A percentile compares a stretch with the other conserved stretches of the same genome.
Conservation (phyloP, 495 filamentous ascomycete genomes). For the Lophiostoma macrostomum region DNA sequence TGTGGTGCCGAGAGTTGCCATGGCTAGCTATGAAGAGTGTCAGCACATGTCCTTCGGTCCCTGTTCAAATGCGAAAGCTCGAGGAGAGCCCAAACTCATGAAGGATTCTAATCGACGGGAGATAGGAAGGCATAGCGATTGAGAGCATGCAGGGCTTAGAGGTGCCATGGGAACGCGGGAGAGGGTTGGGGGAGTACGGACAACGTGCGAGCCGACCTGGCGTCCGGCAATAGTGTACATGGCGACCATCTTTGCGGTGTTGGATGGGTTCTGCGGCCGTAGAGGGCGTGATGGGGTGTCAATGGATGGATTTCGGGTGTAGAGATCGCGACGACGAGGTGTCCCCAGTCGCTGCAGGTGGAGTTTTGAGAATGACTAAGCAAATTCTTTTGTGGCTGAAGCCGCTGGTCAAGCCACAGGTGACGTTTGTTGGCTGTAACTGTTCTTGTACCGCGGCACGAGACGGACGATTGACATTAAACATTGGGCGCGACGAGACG, state of each 20-base stretch:
- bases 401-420: not conserved
- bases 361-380: constrained; percentile 20
- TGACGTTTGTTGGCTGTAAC: not conserved
- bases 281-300: constrained; percentile 35
- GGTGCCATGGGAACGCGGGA: constrained; percentile 1
- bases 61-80: no score
- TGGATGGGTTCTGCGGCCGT: constrained; percentile 42
- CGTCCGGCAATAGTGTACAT: constrained; percentile 83
- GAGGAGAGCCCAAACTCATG: no score
- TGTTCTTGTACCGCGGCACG: no score
- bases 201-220: constrained; percentile 89
- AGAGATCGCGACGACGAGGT: constrained; percentile 29
- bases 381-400: not conserved
- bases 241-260: constrained; percentile 71
- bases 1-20: constrained; percentile 68
- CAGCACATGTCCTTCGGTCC: constrained; percentile 12
- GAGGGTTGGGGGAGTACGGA: constrained; percentile 48
- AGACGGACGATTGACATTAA: not conserved
- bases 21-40: constrained; percentile 65
- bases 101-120: no score
- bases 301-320: constrained; percentile 31
- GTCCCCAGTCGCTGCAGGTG: not conserved
- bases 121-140: no score
- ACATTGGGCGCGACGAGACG: constrained; percentile 20
- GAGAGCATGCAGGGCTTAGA: constrained; percentile 1